Percentiles rank a stretch among this genome's conserved stretches.
Conservation (phyloP, 2,329 filamentous ascomycete species). For the Arachnomyces sp. region DNA sequence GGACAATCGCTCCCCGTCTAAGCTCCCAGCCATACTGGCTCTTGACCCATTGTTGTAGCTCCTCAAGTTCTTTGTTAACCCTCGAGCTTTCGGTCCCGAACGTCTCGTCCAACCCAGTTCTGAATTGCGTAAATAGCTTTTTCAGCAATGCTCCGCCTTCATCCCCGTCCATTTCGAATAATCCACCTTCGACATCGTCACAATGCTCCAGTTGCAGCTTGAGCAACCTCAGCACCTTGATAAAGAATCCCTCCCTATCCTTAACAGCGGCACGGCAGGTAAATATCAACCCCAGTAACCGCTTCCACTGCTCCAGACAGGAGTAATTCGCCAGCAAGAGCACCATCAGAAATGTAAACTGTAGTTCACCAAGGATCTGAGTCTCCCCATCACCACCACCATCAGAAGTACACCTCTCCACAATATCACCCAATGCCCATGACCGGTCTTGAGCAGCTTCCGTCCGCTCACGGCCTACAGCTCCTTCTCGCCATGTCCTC, state of each 20-base stretch:
- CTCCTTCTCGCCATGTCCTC: constrained; percentile 54
- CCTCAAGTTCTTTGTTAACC: constrained; percentile 47
- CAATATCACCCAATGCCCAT: constrained; percentile 52
- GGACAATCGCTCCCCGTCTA: constrained; percentile 44
- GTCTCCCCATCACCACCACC: constrained; percentile 21
- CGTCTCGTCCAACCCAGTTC: constrained; percentile 43
- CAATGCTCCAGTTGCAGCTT: constrained; percentile 49
- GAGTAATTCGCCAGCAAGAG: constrained; percentile 59
- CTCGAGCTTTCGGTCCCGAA: constrained; percentile 24
- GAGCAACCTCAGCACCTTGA: constrained; percentile 43
- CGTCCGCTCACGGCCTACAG: constrained; percentile 55
- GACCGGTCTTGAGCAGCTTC: constrained; percentile 56
- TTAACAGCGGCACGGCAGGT: constrained; percentile 48
- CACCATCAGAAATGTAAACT: constrained; percentile 57
- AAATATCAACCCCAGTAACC: constrained; percentile 49
- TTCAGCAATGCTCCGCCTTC: constrained; percentile 48
- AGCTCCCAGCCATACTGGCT: constrained; percentile 53
- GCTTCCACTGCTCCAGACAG: constrained; percentile 59
- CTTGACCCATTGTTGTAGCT: constrained; percentile 48
- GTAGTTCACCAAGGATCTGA: constrained; percentile 50
- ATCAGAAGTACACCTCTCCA: constrained; percentile 25
- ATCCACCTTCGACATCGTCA: constrained; percentile 52
- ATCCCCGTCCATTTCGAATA: constrained; percentile 51
- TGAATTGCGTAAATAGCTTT: constrained; percentile 46
- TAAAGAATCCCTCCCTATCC: constrained; percentile 44